These are phyloP conservation scores for Pinus taeda DNA, from an alignment of 75 land plant genomes.

Conservation along the genomic window DNA sequence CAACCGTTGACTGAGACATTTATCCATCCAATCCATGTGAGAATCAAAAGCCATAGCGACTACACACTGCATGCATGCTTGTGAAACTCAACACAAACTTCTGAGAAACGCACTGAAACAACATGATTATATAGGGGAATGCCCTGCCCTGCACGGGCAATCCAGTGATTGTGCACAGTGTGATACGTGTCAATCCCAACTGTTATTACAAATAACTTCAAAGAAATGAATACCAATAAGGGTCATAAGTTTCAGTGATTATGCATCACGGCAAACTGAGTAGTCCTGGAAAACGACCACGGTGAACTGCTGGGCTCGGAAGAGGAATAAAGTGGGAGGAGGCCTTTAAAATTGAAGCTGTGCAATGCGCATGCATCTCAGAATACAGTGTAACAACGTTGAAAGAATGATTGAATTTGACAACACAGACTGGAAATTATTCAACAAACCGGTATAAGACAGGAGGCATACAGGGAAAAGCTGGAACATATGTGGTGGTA, in stretches of 20 bases:
- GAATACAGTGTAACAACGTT: too few species aligned
- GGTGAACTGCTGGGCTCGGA: not conserved
- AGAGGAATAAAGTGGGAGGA: not conserved
- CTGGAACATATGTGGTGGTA: not conserved
- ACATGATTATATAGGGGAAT: not conserved
- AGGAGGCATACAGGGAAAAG: not conserved
- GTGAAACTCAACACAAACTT: not conserved
- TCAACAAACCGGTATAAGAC: not conserved
- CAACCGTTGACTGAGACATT: not conserved
- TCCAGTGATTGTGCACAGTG: not conserved
- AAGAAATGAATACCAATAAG: too few species aligned
- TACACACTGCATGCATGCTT: not conserved
- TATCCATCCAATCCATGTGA: too few species aligned
- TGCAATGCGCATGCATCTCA: not conserved
- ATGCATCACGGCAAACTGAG: too few species aligned
- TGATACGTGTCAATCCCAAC: too few species aligned
- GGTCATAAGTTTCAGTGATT: too few species aligned
- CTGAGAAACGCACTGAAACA: not conserved
- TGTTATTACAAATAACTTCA: too few species aligned
- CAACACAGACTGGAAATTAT: not conserved
- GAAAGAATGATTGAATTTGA: not conserved
- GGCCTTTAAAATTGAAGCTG: not conserved
- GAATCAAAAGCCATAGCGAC: not conserved
- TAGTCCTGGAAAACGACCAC: too few species aligned
- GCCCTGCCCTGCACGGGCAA: too few species aligned